These are phyloP conservation scores for Salix suchowensis DNA, from an alignment of 345 rosid species.

Conservation along the genomic window DNA sequence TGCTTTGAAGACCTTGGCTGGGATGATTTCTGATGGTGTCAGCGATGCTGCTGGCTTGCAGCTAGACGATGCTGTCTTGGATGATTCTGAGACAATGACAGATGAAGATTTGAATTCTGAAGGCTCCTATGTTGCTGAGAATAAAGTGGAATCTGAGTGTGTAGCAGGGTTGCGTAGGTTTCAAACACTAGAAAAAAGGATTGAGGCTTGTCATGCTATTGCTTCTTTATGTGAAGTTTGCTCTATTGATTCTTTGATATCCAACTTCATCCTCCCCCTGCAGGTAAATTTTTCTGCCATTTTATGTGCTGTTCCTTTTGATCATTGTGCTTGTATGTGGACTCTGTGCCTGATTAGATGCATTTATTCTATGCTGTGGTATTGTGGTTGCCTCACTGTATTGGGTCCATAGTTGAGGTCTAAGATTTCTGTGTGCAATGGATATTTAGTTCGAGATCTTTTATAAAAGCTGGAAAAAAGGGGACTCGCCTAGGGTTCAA, in stretches of 20 bases:
- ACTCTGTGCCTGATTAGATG: not conserved
- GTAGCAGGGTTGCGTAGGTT: slow-evolving; percentile 56
- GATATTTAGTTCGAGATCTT: not conserved
- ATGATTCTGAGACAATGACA: slow-evolving; percentile 14
- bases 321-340: not conserved
- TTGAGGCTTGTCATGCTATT: slow-evolving; percentile 89
- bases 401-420: not conserved
- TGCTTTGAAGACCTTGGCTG: slow-evolving; percentile 68
- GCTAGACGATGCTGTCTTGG: slow-evolving; percentile 28
- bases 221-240: slow-evolving; percentile 89
- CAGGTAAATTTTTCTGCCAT: slow-evolving; percentile 49
- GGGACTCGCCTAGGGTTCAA: not conserved
- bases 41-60: slow-evolving; percentile 31
- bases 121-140: slow-evolving; percentile 16
- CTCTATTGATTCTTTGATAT: slow-evolving; percentile 83
- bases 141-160: slow-evolving; percentile 45
- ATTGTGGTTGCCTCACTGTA: not conserved
- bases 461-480: not conserved
- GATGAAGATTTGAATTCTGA: slow-evolving; percentile 22
- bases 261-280: slow-evolving; percentile 89
- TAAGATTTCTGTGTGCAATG: not conserved
- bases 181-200: slow-evolving; percentile 50
- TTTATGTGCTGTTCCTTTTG: not conserved
- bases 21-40: slow-evolving; percentile 70
- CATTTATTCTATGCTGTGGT: not conserved